A percentile compares a stretch with the other conserved stretches of the same genome.
phyloP scores from a whole-genome alignment of 169 alveolate genomes.

The Eimeria brunetti region DNA sequence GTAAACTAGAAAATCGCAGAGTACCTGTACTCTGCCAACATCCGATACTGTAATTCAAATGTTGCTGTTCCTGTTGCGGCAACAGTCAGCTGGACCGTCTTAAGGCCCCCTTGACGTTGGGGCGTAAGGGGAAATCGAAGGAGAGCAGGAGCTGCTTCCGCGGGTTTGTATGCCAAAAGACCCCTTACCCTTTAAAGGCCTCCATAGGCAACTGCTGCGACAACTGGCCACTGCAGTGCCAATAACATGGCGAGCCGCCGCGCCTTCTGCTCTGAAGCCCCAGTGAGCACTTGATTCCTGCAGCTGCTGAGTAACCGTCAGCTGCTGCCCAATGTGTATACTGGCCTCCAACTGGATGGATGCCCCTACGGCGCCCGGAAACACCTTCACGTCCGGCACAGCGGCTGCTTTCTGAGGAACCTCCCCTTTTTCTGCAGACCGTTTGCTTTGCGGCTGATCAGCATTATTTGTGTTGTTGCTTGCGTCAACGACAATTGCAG shows the following conservation, averaged over 20 bases:
- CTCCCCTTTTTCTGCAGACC: background rate
- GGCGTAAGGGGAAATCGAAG: background rate
- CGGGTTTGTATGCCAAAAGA: background rate
- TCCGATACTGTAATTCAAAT: background rate
- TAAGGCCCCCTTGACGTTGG: background rate
- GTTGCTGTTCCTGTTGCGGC: background rate
- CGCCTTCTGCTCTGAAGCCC: slow-evolving; percentile 14
- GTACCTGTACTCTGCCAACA: background rate
- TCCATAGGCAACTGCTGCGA: slow-evolving; percentile 77
- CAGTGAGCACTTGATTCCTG: background rate
- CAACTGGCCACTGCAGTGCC: slow-evolving; percentile 73
- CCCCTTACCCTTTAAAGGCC: slow-evolving; percentile 68
- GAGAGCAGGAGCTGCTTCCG: background rate
- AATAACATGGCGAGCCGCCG: slow-evolving; percentile 68
- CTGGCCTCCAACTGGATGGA: background rate
- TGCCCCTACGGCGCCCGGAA: background rate
- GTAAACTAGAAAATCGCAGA: background rate
- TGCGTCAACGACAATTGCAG: background rate
- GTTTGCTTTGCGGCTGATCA: background rate
- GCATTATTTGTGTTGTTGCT: background rate
- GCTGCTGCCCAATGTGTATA: background rate
- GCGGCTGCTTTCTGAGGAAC: background rate
- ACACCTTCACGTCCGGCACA: slow-evolving; percentile 2
- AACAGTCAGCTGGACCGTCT: background rate
- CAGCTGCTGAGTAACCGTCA: slow-evolving; percentile 5